These are phyloP conservation scores for Eucalyptus cladocalyx DNA, from an alignment of 345 rosid species.

Conservation along the genomic window DNA sequence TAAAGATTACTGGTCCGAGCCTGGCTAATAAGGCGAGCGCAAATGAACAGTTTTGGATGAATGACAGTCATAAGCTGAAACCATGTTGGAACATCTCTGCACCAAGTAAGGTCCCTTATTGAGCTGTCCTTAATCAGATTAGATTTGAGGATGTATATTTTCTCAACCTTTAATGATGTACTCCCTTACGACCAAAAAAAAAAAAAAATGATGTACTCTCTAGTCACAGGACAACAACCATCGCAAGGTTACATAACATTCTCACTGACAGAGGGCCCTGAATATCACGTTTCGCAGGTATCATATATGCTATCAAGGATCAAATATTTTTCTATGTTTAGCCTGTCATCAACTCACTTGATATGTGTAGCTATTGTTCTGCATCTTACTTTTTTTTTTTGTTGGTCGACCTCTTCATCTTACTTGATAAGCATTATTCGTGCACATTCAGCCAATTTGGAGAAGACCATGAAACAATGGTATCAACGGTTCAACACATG, in stretches of 20 bases:
- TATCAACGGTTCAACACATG: not conserved
- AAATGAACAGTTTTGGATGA: not conserved
- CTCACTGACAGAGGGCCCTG: slow-evolving; percentile 28
- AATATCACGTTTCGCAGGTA: slow-evolving; percentile 28
- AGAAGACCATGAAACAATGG: not conserved
- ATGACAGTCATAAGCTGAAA: not conserved
- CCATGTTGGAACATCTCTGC: slow-evolving; percentile 11
- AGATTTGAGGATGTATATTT: not conserved
- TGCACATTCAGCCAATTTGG: not conserved
- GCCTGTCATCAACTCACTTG: not conserved
- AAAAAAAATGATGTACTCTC: not conserved
- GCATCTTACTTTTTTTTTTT: not conserved
- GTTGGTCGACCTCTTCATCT: not conserved
- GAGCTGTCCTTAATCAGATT: not conserved
- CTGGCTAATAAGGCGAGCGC: not conserved
- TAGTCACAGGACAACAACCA: slow-evolving; percentile 1
- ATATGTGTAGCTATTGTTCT: not conserved
- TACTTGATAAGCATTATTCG: not conserved
- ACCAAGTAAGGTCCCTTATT: not conserved
- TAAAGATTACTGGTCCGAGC: not conserved
- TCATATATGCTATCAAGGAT: not conserved
- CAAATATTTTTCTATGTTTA: not conserved
- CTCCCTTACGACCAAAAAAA: not conserved
- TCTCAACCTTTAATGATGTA: not conserved
- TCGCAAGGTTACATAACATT: slow-evolving; percentile 17